These are phyloP conservation scores for Castanospermum australe DNA, from an alignment of 306 rosid species.

Conservation along the genomic window DNA sequence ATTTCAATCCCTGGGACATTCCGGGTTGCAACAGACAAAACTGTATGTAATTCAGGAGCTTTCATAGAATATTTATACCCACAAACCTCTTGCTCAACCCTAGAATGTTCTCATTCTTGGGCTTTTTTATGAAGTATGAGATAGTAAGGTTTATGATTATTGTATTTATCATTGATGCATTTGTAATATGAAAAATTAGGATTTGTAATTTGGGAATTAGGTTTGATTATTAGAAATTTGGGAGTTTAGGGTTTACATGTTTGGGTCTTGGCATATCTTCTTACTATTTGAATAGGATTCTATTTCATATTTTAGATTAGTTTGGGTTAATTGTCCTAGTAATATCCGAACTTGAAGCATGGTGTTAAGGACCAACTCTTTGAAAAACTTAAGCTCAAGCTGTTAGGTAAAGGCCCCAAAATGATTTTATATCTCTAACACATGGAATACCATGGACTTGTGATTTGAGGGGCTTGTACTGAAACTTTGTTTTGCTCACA, in stretches of 20 bases:
- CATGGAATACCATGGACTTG: too few species aligned
- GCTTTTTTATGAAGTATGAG: neutral
- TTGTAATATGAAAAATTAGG: neutral
- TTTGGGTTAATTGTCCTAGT: neutral
- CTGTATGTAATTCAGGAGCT: slow-evolving; percentile 50
- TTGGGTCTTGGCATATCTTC: neutral
- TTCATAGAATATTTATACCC: neutral
- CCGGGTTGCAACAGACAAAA: slow-evolving; percentile 83
- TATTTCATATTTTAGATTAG: neutral
- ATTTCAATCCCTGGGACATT: slow-evolving; percentile 89
- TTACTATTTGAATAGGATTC: neutral
- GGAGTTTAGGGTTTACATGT: neutral
- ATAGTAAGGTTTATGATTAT: neutral
- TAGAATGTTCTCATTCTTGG: neutral
- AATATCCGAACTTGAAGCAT: too few species aligned
- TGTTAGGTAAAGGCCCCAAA: too few species aligned
- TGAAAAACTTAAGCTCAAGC: too few species aligned
- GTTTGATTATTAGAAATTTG: neutral
- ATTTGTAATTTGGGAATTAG: neutral
- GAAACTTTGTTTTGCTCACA: too few species aligned
- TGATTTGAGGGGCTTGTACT: too few species aligned
- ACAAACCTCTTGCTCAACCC: neutral
- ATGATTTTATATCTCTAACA: too few species aligned
- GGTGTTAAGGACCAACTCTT: too few species aligned
- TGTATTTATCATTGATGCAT: neutral